Base-by-base conservation (phyloP, 306 rosid genomes). In the Vachellia collinsii region DNA sequence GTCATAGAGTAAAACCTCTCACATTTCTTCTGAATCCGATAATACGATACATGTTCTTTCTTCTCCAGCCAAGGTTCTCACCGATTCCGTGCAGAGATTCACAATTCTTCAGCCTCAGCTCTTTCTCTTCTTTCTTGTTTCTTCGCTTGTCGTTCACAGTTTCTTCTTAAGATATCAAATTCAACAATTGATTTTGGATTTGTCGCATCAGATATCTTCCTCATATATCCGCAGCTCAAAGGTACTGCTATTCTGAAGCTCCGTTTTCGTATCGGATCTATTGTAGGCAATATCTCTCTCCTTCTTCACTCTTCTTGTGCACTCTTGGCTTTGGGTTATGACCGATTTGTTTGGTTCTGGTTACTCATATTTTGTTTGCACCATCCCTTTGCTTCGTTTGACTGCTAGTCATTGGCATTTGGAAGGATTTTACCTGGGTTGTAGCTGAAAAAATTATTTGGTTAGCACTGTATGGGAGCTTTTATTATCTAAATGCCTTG, bases 261-360 rank as follows among this genome's bases (percentile, higher is more conserved):
- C 9, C 44, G 25, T 3, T 23, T 64, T 34, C 70, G 7, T 34
- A 64, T 64, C 22, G 16, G 43, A 64, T 36, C 41, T 7, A 46
- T 74, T 62, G 20, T 81, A 64, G 84, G 82, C 82, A 77, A 25
- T 65, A 36, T 75, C 85, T 62, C 66, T 79, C 59, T 65, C 37
- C 39, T 20, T 64, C 19, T 36, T 34, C 62, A 37, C 43, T 38
- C 20, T 8, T 22, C 13, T 11, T 59, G 7, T 58, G 22, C 62
- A 36, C 74, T 42, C 61, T 51, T 74, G 20, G 65, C 29, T 58
- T 70, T 51, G 47, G 34, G 61, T 74, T 80, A n/a, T 67, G 36
- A 13, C 58, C 8, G 12, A 77, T 77, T 44, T 70, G 6, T 1
- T 70, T 70, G n/a, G 41, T 41, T 22, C 38, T 70, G 54, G 56